A percentile compares a stretch with the other conserved stretches of the same genome.
Evolutionary conservation across 345 rosid genomes (phyloP).

Genomic region (Geranium brycei): DNA sequence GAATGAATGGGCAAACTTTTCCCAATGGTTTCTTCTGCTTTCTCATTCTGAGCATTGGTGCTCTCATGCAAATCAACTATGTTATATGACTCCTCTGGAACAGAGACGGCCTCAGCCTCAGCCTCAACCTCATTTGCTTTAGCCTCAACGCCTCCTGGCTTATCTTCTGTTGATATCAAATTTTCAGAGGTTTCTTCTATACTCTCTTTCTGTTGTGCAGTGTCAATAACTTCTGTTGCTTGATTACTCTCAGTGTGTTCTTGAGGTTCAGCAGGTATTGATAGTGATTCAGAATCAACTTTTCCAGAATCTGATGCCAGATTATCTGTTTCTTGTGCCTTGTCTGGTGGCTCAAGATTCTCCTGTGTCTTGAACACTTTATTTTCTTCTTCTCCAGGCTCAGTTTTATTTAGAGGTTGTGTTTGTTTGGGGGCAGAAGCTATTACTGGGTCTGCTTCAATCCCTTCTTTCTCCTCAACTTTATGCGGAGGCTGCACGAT

Average conservation of each 20-base stretch:
- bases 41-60: constrained; percentile 20
- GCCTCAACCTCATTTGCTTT: constrained; percentile 26
- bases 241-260: constrained; percentile 25
- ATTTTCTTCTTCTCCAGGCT: constrained; percentile 27
- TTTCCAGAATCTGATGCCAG: constrained; percentile 21
- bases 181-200: constrained; percentile 23
- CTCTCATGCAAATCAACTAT: constrained; percentile 26
- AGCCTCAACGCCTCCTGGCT: constrained; percentile 22
- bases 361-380: constrained; percentile 14
- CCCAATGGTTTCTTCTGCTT: constrained; percentile 25
- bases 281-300: constrained; percentile 29
- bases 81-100: constrained; percentile 20
- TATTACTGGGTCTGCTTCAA: constrained; percentile 22
- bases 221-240: constrained; percentile 19
- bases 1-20: constrained; percentile 21
- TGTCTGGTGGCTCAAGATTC: constrained; percentile 23
- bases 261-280: constrained; percentile 19
- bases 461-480: constrained; percentile 26
- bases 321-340: constrained; percentile 22
- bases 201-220: constrained; percentile 26
- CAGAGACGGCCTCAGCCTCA: constrained; percentile 20
- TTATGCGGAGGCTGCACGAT: constrained; percentile 21
- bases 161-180: constrained; percentile 26
- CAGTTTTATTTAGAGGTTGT: constrained; percentile 9
- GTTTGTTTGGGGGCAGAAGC: not conserved